Base-by-base conservation (phyloP, 2,329 filamentous ascomycete species). In the Plectosphaerella sp. region DNA sequence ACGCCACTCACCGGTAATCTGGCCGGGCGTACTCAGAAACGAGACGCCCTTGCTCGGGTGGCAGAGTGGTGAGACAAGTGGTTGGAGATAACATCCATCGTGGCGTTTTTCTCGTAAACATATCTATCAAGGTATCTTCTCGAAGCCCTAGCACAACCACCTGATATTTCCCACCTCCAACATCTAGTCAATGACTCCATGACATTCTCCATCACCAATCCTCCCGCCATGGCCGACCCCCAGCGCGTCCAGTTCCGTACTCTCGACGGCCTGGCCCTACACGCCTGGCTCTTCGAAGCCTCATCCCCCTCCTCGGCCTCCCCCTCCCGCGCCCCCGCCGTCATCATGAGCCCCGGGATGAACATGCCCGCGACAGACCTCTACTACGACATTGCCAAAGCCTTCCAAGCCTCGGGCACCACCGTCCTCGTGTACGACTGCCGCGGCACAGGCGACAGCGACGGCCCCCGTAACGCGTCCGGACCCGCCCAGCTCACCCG, bases 221-320 rank as follows among this genome's bases (percentile, higher is more conserved):
- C n/a, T n/a, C n/a, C n/a, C 37, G 14, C 5, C 37, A 50, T 52
- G 47, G n/a, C 37, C 18, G 28, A 48, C 14, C 52, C 48, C 20
- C 48, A 60, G 49, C 62, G 67, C 42, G 64, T 74, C 45, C 66
- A 72, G 52, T 72, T 73, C 60, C 64, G 66, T 42, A 73, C 72
- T 7, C 47, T 72, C 3, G 71, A 74, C 57, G 70, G 70, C 7
- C 43, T 72, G 5, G 69, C 61, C 9, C 57, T 75, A 9, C 60
- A 66, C 14, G 73, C 71, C 10, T 62, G 59, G 54, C 58, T 75
- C 12, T 75, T 66, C 53, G 61, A 64, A 24, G 67, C 64, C 9
- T n/a, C n/a, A n/a, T n/a, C n/a, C n/a, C n/a, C n/a, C n/a, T n/a
- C n/a, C n/a, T n/a, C n/a, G n/a, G 45, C 43, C 9, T 22, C 54